Evolutionary conservation across 163 green algal species (phyloP), one percentile per base, ranked within the genome.

Genomic region (Scenedesmus sp.): DNA sequence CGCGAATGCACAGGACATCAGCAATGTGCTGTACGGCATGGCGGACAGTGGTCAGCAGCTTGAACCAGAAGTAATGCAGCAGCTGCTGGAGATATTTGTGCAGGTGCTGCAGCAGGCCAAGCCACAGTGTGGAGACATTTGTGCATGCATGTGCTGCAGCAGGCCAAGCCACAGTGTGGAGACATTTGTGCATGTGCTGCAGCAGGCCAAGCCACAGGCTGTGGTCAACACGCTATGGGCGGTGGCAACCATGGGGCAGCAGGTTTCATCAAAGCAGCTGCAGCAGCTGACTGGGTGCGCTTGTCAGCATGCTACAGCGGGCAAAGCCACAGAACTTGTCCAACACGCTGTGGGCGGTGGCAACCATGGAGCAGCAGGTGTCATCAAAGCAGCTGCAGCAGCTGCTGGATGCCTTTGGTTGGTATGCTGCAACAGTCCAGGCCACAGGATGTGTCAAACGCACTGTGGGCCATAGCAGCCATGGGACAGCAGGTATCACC

Each of bases 311-410:
- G 62, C 62, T 10, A 16, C 62, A 70, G 7, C 62, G 18, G 6
- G 82, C 82, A 8, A 88, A 18, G 3, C 34, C 82, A 34, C 82
- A 88, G 82, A 55, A 70, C 5, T 3, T 88, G 4, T 74, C 82
- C 4, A 88, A 88, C 59, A 73, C 23, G 82, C 18, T 88, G 13
- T 88, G 82, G 82, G 82, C 46, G 3, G 59, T 59, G 4, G 82
- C 82, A 18, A 88, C 82, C 20, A 56, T 88, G 18, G 82, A 55
- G 1, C 57, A 88, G 82, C 10, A 46, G 82, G 4, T 88, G 54
- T 7, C 54, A 18, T 3, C 2, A 5, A 3, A 4, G 34, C 82
- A 88, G 55, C 46, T 70, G 9, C 34, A 70, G 82, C 18, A 57
- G 82, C 82, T 88, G 82, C 57, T 88, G 57, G 59, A 70, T 3